phyloP scores from a whole-genome alignment of 2,329 filamentous ascomycete species.

The Cordyceps militaris region DNA sequence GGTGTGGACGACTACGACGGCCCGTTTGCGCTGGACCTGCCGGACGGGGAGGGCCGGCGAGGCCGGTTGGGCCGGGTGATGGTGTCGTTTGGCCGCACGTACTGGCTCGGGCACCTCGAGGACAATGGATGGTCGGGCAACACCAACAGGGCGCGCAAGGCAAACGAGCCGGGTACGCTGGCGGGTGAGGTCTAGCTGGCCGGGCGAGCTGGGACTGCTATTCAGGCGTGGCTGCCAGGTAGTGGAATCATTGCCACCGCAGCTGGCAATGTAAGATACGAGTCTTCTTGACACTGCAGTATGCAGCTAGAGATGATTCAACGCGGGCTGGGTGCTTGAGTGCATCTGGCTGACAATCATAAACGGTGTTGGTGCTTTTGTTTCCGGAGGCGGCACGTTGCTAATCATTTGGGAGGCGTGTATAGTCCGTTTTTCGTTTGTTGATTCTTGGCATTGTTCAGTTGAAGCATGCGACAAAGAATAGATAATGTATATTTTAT shows the following conservation, averaged over 20 bases:
- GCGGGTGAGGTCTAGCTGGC: constrained; percentile 26
- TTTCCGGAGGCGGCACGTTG: not conserved
- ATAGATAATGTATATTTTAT: constrained; percentile 3
- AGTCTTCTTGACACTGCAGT: not conserved
- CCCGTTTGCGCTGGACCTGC: constrained; percentile 61
- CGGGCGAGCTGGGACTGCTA: too few relatives aligned
- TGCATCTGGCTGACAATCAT: not conserved
- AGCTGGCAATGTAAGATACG: not conserved
- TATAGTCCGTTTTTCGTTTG: not conserved
- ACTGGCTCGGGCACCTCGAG: constrained; percentile 70
- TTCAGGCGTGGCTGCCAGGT: not conserved
- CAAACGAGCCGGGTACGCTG: constrained; percentile 32
- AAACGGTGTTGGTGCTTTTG: not conserved
- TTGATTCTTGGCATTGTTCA: not conserved
- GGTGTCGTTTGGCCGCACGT: constrained; percentile 64
- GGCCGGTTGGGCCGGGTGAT: constrained; percentile 73
- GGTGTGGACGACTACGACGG: constrained; percentile 45
- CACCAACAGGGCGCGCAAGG: constrained; percentile 46
- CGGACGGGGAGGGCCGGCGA: constrained; percentile 72
- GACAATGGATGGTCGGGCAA: constrained; percentile 63
- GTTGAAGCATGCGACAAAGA: constrained; percentile 1
- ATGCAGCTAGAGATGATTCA: not conserved
- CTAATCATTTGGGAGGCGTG: not conserved
- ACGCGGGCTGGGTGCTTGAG: not conserved
- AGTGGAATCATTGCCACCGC: not conserved